Percentiles rank a stretch among this genome's conserved stretches.
phyloP scores from a whole-genome alignment of 2,329 filamentous ascomycete species.

The Hymenoscyphus occultus region DNA sequence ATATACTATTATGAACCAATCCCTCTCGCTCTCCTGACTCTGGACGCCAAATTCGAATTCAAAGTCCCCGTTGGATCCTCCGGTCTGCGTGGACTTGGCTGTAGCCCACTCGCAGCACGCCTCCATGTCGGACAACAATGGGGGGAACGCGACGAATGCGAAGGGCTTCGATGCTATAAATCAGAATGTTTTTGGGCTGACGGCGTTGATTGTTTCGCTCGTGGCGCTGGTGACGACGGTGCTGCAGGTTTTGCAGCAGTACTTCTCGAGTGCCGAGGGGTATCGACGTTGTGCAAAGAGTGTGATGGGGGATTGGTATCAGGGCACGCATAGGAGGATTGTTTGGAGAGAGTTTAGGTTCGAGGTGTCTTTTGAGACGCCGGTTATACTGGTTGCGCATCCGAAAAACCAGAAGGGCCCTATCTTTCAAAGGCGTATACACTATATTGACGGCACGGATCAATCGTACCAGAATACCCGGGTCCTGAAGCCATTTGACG shows the following conservation, averaged over 20 bases:
- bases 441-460: conserved; percentile 30
- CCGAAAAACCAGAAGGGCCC: too few relatives aligned
- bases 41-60: not conserved
- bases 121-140: conserved; percentile 2
- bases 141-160: not conserved
- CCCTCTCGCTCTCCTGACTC: conserved; percentile 9
- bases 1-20: conserved; percentile 1
- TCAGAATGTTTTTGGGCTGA: conserved; percentile 33
- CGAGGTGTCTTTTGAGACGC: conserved; percentile 39
- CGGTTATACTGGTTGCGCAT: conserved; percentile 39
- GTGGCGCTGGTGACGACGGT: conserved; percentile 37
- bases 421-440: too few relatives aligned
- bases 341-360: conserved; percentile 37
- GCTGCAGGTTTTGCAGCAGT: conserved; percentile 38
- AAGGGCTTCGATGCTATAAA: conserved; percentile 26
- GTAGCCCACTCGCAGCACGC: not conserved
- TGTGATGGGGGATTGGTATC: conserved; percentile 37
- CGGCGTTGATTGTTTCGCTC: conserved; percentile 38
- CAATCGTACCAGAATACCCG: conserved; percentile 28
- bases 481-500: conserved; percentile 18
- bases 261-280: conserved; percentile 40
- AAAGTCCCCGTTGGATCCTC: too few relatives aligned
- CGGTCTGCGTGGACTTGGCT: not conserved
- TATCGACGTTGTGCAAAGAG: conserved; percentile 37
- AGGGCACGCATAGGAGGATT: conserved; percentile 34